These are phyloP conservation scores for Tubosaeta sp. DNA, from an alignment of 768 basidiomycete species.

Conservation along the genomic window DNA sequence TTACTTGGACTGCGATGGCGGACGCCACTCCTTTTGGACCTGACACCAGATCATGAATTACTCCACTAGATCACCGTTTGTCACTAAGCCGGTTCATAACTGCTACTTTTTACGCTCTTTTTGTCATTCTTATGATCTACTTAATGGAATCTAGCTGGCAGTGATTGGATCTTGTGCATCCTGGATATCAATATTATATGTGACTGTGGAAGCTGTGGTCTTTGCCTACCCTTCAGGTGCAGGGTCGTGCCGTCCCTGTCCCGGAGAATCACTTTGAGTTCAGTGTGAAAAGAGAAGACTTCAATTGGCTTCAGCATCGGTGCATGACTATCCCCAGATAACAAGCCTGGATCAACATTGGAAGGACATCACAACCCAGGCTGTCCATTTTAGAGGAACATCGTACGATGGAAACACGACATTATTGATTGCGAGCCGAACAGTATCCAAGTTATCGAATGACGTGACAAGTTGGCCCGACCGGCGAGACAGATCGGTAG, in stretches of 20 bases:
- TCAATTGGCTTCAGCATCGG: too few relatives aligned
- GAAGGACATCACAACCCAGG: not conserved
- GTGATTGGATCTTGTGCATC: constrained; percentile 11
- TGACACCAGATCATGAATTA: constrained; percentile 4
- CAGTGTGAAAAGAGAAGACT: too few relatives aligned
- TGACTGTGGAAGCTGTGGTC: too few relatives aligned
- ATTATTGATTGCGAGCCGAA: not conserved
- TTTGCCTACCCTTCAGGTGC: too few relatives aligned
- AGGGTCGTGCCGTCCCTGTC: too few relatives aligned
- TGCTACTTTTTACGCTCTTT: constrained; percentile 13
- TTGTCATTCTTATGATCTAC: constrained; percentile 20
- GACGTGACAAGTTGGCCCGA: not conserved
- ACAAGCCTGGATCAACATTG: too few relatives aligned
- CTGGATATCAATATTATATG: constrained; percentile 5
- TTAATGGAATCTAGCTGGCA: constrained; percentile 26
- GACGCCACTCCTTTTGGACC: constrained; percentile 21
- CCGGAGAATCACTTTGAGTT: too few relatives aligned
- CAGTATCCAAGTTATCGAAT: too few relatives aligned
- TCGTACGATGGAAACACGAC: not conserved
- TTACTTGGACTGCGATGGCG: constrained; percentile 1
- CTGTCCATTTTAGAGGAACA: not conserved
- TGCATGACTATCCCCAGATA: too few relatives aligned
- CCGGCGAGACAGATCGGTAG: too few relatives aligned
- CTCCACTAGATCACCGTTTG: constrained; percentile 12
- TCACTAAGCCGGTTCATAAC: constrained; percentile 1